Evolutionary conservation across 208 protist species (phyloP).

Genomic region (Angomonas desouzai): DNA sequence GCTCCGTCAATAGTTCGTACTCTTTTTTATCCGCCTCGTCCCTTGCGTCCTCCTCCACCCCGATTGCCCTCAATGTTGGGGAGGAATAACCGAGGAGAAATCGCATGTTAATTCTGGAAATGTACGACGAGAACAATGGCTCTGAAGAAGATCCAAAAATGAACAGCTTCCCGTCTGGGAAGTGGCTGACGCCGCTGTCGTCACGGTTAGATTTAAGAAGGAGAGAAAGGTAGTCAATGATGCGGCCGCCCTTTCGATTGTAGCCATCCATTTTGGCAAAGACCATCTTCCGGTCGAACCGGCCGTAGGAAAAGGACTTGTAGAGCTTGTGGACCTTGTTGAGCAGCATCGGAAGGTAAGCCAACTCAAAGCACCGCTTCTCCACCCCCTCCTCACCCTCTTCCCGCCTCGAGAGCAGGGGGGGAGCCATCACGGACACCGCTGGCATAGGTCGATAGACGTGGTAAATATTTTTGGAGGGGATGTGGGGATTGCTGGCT

Average conservation of each 20-base stretch:
- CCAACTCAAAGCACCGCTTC: conserved; percentile 18
- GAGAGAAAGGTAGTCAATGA: not conserved
- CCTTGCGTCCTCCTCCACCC: not conserved
- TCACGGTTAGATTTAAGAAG: not conserved
- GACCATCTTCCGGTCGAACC: not conserved
- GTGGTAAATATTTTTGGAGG: conserved; percentile 9
- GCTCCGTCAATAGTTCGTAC: not conserved
- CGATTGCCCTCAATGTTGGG: not conserved
- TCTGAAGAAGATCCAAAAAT: not conserved
- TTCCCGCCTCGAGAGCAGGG: conserved; percentile 36
- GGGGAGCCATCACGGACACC: conserved; percentile 37
- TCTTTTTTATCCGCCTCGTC: not conserved
- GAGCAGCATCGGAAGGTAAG: not conserved
- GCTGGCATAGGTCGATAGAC: conserved; percentile 35
- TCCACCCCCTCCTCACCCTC: conserved; percentile 23
- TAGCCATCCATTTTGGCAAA: not conserved
- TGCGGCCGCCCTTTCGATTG: not conserved
- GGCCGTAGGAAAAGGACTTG: conserved; percentile 7
- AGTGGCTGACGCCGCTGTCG: not conserved
- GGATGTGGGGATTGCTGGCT: not conserved
- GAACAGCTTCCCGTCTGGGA: not conserved
- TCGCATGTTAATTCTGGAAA: not conserved
- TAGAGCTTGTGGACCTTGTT: not conserved
- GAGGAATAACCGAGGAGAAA: not conserved
- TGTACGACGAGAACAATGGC: not conserved